Evolutionary conservation across 805 yeast genomes (phyloP).

Genomic region (Pichia thaimueangensis): DNA sequence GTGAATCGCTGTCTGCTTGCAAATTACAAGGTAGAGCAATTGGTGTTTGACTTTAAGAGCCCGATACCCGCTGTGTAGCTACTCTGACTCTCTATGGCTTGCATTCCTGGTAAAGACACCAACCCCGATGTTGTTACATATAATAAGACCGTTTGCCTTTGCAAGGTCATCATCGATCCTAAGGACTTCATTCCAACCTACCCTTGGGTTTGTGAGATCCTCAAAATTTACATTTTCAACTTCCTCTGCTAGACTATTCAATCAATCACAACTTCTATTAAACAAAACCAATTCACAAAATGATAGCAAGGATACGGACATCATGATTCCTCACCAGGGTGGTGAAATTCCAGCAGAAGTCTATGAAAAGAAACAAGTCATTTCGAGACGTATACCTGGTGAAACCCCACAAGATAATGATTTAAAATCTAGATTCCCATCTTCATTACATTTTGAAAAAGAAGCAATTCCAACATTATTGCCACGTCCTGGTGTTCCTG

Average conservation of each 20-base stretch:
- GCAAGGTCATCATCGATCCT: neutral
- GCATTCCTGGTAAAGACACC: too few species aligned
- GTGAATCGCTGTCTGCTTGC: too few species aligned
- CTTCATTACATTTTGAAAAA: slow-evolving; percentile 52
- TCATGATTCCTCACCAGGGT: slow-evolving; percentile 6
- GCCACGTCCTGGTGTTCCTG: slow-evolving; percentile 75
- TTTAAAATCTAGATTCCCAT: slow-evolving; percentile 54
- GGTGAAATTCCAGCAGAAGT: slow-evolving; percentile 18
- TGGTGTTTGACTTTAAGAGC: too few species aligned
- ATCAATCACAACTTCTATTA: neutral
- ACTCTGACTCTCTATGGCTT: too few species aligned
- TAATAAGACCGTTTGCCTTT: neutral
- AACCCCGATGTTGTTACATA: neutral
- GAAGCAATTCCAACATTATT: slow-evolving; percentile 60
- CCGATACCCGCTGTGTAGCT: too few species aligned
- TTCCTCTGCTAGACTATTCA: slow-evolving; percentile 1
- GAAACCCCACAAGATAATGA: slow-evolving; percentile 41
- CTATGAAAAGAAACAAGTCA: slow-evolving; percentile 26
- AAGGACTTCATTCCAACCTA: too few species aligned
- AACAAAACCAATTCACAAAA: neutral
- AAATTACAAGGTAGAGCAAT: too few species aligned
- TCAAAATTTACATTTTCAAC: neutral
- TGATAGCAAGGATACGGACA: slow-evolving; percentile 2
- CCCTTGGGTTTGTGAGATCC: too few species aligned
- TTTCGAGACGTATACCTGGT: slow-evolving; percentile 49